Conservation (phyloP, 257 asterid species). For the Nicotiana knightiana region DNA sequence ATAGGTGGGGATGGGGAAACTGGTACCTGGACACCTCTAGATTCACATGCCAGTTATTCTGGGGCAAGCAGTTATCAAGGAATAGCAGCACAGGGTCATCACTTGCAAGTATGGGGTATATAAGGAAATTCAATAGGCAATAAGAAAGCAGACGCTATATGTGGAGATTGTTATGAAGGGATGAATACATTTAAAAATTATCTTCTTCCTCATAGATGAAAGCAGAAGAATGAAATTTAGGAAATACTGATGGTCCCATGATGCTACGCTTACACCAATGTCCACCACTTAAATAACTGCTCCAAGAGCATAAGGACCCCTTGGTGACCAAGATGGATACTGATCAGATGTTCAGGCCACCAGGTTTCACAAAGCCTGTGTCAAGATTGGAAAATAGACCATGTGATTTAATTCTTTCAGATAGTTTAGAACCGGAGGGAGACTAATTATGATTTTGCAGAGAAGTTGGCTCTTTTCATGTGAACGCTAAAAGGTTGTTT, state of each 20-base stretch:
- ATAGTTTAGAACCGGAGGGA: not conserved
- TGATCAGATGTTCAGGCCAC: not conserved
- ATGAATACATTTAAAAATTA: not conserved
- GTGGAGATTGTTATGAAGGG: not conserved
- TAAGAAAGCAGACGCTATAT: not conserved
- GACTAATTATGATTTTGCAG: not conserved
- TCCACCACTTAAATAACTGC: not conserved
- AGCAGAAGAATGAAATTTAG: not conserved
- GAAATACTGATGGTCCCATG: not conserved
- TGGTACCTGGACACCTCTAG: not conserved
- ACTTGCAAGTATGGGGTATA: not conserved
- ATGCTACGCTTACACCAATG: not conserved
- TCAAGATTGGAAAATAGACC: not conserved
- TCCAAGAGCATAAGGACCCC: not conserved
- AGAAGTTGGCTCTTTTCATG: not conserved
- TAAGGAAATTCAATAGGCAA: not conserved
- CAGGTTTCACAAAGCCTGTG: not conserved
- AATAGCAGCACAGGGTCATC: slow-evolving; percentile 1
- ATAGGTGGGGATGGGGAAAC: not conserved
- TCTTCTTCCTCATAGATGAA: not conserved
- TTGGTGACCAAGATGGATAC: not conserved
- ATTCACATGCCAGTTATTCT: not conserved
- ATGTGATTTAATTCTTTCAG: not conserved
- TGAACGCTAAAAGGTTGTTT: not conserved
- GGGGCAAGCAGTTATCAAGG: not conserved